Evolutionary conservation across 75 land plant species (phyloP).

Genomic region (Cunninghamia lanceolata): DNA sequence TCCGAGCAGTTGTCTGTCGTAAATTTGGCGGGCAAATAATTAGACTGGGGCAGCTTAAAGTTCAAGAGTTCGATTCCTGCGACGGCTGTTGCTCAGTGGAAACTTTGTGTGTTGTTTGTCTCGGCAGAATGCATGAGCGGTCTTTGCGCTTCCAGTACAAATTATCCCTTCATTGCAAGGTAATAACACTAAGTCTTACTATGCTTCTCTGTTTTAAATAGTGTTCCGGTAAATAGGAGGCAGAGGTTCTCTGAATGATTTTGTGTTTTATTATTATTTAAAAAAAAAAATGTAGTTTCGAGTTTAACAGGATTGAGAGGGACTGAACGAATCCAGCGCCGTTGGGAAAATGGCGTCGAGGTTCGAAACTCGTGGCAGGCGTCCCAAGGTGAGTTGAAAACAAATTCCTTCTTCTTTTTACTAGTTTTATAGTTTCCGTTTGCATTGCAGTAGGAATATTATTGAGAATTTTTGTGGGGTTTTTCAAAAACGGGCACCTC

Average conservation of each 20-base stretch:
- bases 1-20: background rate
- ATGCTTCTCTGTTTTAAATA: background rate
- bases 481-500: background rate
- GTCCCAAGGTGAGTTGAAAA: conserved; percentile 3
- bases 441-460: background rate
- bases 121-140: background rate
- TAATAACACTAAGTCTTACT: background rate
- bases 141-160: background rate
- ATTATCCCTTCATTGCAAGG: background rate
- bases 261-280: background rate
- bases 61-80: background rate
- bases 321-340: background rate
- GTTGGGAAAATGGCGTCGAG: conserved; percentile 5
- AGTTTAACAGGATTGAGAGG: background rate
- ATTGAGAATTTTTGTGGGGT: too few relatives aligned
- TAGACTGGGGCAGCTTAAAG: background rate
- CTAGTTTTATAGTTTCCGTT: background rate
- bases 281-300: too few relatives aligned
- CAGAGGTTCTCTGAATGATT: background rate
- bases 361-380: conserved; percentile 11
- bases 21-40: background rate
- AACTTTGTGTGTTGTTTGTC: background rate
- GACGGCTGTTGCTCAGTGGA: background rate
- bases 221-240: background rate
- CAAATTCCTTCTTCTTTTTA: background rate